Evolutionary conservation across 2,329 filamentous ascomycete species (phyloP).

Genomic region (Laburnicola sp.): DNA sequence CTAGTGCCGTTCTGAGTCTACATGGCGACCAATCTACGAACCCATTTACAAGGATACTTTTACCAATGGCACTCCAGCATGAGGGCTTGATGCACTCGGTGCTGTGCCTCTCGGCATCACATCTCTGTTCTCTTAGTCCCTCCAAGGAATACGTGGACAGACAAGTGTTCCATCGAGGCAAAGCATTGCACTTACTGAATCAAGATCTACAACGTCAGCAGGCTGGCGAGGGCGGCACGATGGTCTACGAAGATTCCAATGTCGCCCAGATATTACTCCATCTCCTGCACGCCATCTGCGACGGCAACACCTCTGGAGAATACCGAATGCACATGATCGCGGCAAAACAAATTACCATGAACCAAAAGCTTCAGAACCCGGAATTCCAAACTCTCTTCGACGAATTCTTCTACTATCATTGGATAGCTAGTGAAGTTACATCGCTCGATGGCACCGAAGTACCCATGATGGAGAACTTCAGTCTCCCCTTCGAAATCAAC

Average conservation of each 20-base stretch:
- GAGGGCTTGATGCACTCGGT: constrained; percentile 88
- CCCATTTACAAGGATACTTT: constrained; percentile 80
- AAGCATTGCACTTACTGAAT: constrained; percentile 55
- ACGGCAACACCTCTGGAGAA: constrained; percentile 65
- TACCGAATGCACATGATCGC: constrained; percentile 79
- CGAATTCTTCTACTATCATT: constrained; percentile 84
- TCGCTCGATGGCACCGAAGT: constrained; percentile 57
- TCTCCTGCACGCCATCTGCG: constrained; percentile 63
- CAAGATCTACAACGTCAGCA: constrained; percentile 46
- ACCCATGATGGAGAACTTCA: constrained; percentile 58
- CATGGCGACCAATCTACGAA: constrained; percentile 75
- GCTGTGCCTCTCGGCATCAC: constrained; percentile 78
- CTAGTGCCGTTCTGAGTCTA: constrained; percentile 80
- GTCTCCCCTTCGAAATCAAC: constrained; percentile 59
- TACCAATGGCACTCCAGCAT: constrained; percentile 79
- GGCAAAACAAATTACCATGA: constrained; percentile 70
- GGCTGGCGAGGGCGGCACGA: constrained; percentile 41
- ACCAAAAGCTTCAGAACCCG: constrained; percentile 62
- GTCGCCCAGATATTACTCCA: constrained; percentile 64
- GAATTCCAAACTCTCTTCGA: constrained; percentile 72
- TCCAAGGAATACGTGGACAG: constrained; percentile 57
- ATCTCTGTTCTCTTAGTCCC: constrained; percentile 60
- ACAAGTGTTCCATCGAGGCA: constrained; percentile 47
- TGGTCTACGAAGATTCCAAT: constrained; percentile 58
- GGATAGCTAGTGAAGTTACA: constrained; percentile 62